Evolutionary conservation across 2,329 filamentous ascomycete species (phyloP).

Genomic region (Didymella pinodella): DNA sequence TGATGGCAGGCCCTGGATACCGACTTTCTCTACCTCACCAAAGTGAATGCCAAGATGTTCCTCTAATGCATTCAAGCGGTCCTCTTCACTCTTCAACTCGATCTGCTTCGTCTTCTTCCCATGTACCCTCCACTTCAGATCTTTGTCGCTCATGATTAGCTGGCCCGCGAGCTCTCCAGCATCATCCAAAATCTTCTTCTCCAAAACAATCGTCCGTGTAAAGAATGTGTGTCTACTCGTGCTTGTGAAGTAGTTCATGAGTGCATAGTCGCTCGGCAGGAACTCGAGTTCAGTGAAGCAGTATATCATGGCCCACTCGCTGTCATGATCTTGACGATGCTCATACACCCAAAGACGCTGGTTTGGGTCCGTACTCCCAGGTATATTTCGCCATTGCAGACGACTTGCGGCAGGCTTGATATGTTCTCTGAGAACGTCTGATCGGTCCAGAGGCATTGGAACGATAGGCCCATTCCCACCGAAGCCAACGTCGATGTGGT

Average conservation of each 20-base stretch:
- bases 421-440: slow-evolving; percentile 36
- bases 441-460: slow-evolving; percentile 50
- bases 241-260: slow-evolving; percentile 49
- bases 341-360: slow-evolving; percentile 58
- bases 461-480: slow-evolving; percentile 49
- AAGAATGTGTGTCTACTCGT: slow-evolving; percentile 45
- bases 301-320: slow-evolving; percentile 68
- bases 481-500: slow-evolving; percentile 56
- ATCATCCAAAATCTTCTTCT: slow-evolving; percentile 60
- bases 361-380: slow-evolving; percentile 42
- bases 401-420: slow-evolving; percentile 44
- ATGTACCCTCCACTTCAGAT: slow-evolving; percentile 56
- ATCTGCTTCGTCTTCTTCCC: slow-evolving; percentile 53
- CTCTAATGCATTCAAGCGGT: slow-evolving; percentile 54
- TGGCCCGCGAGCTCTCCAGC: slow-evolving; percentile 49
- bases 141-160: slow-evolving; percentile 53
- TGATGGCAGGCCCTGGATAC: slow-evolving; percentile 48
- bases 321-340: slow-evolving; percentile 46
- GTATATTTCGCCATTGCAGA: slow-evolving; percentile 47
- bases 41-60: slow-evolving; percentile 57
- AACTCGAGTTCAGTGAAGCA: slow-evolving; percentile 63
- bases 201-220: slow-evolving; percentile 47
- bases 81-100: slow-evolving; percentile 53
- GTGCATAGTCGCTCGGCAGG: slow-evolving; percentile 40
- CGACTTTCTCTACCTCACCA: slow-evolving; percentile 47